Evolutionary conservation across 495 filamentous ascomycete genomes (phyloP).

Genomic region (Trichodelitschia bisporula): DNA sequence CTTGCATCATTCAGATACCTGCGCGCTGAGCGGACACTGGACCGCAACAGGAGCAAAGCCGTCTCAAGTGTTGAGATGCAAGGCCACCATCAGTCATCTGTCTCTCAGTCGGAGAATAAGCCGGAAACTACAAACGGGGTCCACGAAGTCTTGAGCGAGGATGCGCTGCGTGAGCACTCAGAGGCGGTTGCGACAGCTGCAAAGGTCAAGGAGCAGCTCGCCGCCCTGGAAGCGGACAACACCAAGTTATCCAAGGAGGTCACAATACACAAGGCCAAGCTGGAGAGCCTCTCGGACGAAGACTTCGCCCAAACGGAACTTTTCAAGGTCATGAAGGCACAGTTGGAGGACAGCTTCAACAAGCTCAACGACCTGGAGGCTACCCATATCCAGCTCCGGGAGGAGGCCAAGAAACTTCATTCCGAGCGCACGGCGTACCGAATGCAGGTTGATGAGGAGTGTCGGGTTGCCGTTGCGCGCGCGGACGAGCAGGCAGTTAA

Average conservation of each 20-base stretch:
- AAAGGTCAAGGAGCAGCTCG: constrained; percentile 72
- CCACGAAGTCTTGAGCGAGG: constrained; percentile 18
- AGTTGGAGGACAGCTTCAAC: constrained; percentile 79
- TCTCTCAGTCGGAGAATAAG: not conserved
- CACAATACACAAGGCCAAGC: constrained; percentile 38
- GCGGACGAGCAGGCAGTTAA: constrained; percentile 56
- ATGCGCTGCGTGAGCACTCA: constrained; percentile 42
- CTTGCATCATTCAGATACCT: constrained; percentile 72
- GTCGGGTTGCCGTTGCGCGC: constrained; percentile 40
- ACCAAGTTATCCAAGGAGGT: constrained; percentile 54
- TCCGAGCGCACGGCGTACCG: constrained; percentile 67
- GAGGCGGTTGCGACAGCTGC: constrained; percentile 47
- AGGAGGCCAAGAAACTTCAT: constrained; percentile 64
- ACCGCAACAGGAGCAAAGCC: constrained; percentile 62
- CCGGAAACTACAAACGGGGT: constrained; percentile 29
- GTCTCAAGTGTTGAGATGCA: constrained; percentile 87
- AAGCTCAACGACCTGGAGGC: constrained; percentile 82
- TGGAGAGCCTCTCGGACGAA: constrained; percentile 53
- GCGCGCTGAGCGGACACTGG: constrained; percentile 80
- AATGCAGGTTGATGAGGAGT: constrained; percentile 53
- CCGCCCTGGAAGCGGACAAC: constrained; percentile 54
- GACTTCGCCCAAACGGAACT: constrained; percentile 81
- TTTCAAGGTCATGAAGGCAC: constrained; percentile 72
- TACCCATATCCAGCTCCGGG: constrained; percentile 57
- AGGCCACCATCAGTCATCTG: constrained; percentile 19